Percentiles rank a stretch among this genome's conserved stretches.
Conservation (phyloP, 1,284 basidiomycete genomes). For the Filobasidium uniguttulatum region DNA sequence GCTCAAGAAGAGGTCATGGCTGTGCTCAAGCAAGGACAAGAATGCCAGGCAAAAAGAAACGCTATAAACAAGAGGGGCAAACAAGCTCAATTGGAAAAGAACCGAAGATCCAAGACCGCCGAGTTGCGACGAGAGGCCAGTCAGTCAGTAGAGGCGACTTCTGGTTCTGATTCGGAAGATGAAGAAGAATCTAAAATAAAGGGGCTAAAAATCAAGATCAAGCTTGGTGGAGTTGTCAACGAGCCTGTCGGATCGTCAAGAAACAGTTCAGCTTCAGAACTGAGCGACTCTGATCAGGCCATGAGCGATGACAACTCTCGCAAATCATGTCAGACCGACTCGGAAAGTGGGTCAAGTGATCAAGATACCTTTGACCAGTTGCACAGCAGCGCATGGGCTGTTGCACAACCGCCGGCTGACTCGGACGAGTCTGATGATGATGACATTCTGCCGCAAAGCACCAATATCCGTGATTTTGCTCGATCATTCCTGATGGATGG, state of each 20-base stretch:
- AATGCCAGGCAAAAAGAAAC: neutral
- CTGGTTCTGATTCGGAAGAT: neutral
- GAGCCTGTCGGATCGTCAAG: neutral
- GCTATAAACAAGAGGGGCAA: neutral
- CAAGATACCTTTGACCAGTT: neutral
- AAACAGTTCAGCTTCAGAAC: neutral
- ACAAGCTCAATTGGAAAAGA: too few relatives aligned
- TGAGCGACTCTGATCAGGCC: too few relatives aligned
- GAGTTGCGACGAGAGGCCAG: too few relatives aligned
- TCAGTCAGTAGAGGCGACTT: too few relatives aligned
- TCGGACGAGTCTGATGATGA: neutral
- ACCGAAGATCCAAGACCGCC: neutral
- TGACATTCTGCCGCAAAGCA: neutral
- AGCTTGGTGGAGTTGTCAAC: neutral
- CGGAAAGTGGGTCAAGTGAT: neutral
- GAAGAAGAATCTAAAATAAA: neutral
- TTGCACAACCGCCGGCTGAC: too few relatives aligned
- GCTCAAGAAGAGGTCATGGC: neutral
- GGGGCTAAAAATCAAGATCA: conserved; percentile 1
- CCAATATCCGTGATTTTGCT: neutral
- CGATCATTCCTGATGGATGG: conserved; percentile 2
- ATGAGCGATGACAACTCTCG: neutral
- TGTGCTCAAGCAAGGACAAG: neutral
- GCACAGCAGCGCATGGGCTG: too few relatives aligned
- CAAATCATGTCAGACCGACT: neutral